Evolutionary conservation across 371 early-diverging fungal species (phyloP).

Genomic region (Blakeslea trispora): DNA sequence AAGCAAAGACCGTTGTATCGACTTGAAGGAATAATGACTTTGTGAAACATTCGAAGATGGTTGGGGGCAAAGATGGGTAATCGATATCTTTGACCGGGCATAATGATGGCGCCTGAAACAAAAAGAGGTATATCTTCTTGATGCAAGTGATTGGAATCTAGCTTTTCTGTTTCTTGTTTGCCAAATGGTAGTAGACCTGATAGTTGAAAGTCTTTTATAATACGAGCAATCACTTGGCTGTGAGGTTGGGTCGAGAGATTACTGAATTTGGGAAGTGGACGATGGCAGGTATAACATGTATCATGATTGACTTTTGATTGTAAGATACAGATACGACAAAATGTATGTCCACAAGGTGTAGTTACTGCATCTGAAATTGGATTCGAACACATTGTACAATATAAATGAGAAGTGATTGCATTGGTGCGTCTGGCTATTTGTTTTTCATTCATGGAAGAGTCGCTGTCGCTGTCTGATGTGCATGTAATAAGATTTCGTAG

Average conservation of each 20-base stretch:
- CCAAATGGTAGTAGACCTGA: conserved; percentile 11
- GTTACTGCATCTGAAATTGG: conserved; percentile 21
- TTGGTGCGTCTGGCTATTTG: not conserved
- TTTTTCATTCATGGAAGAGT: not conserved
- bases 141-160: conserved; percentile 8
- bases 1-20: conserved; percentile 26
- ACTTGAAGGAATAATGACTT: conserved; percentile 17
- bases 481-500: conserved; percentile 5
- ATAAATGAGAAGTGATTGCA: conserved; percentile 6
- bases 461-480: not conserved
- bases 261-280: conserved; percentile 28
- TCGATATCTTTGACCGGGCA: conserved; percentile 23
- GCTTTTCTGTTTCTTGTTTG: conserved; percentile 7
- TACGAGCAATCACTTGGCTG: conserved; percentile 12
- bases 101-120: conserved; percentile 19
- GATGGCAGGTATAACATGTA: conserved; percentile 17
- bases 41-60: conserved; percentile 17
- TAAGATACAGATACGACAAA: conserved; percentile 27
- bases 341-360: conserved; percentile 31
- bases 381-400: conserved; percentile 7
- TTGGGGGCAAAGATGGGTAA: conserved; percentile 17
- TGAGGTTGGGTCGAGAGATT: conserved; percentile 18
- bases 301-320: conserved; percentile 16
- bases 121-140: conserved; percentile 23
- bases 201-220: conserved; percentile 22